Conservation (phyloP, 352 stramenopile genomes). For the Phytopythium delawarense region DNA sequence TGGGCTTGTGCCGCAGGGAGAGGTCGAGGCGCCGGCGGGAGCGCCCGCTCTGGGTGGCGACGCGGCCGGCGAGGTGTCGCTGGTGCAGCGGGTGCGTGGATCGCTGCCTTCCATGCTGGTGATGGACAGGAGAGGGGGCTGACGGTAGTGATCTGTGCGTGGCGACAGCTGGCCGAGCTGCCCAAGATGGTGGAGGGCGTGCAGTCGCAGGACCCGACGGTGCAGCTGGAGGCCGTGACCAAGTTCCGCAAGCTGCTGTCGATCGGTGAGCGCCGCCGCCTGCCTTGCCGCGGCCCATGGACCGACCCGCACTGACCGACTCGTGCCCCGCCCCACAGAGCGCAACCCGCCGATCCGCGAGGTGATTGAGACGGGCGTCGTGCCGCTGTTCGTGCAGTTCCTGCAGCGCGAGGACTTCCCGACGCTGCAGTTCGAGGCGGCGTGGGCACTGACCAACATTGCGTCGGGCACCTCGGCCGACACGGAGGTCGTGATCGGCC, state of each 20-base stretch:
- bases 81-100: conserved; percentile 45
- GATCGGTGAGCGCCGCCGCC: conserved; percentile 71
- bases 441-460: conserved; percentile 99
- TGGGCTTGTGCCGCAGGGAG: conserved; percentile 10
- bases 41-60: conserved; percentile 27
- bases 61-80: conserved; percentile 38
- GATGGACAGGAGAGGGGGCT: conserved; percentile 10
- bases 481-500: conserved; percentile 97
- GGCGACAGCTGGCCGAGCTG: conserved; percentile 89
- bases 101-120: neutral
- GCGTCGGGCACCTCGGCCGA: conserved; percentile 97
- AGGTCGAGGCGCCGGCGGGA: conserved; percentile 17
- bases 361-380: conserved; percentile 97
- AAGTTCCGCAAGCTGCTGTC: conserved; percentile 98
- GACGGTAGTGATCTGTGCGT: conserved; percentile 5
- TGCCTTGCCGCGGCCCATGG: neutral
- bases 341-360: conserved; percentile 99
- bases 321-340: conserved; percentile 49
- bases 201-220: conserved; percentile 86
- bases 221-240: conserved; percentile 96
- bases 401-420: conserved; percentile 94
- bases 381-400: conserved; percentile 98
- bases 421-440: conserved; percentile 97
- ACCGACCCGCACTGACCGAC: neutral
- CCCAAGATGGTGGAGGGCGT: conserved; percentile 93